These are phyloP conservation scores for Taiozyma sp. DNA, from an alignment of 1,139 yeast species.

Conservation along the genomic window DNA sequence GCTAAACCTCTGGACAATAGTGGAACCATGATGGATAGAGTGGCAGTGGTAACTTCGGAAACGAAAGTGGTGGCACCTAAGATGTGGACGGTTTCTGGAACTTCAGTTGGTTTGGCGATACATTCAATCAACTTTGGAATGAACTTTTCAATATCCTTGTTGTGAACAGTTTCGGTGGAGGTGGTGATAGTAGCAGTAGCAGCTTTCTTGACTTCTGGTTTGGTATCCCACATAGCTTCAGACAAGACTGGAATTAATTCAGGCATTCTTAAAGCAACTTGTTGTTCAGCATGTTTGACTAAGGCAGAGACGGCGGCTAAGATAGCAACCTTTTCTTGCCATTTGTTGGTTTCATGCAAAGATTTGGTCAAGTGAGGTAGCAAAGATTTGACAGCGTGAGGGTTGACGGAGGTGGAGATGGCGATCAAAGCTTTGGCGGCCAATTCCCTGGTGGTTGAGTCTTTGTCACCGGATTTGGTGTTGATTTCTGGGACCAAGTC, in stretches of 20 bases:
- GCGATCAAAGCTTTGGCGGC: conserved; percentile 75
- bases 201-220: conserved; percentile 94
- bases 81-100: conserved; percentile 97
- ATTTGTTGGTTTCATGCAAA: conserved; percentile 77
- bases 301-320: conserved; percentile 79
- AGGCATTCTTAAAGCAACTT: conserved; percentile 98
- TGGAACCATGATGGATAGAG: conserved; percentile 99
- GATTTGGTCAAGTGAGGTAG: conserved; percentile 75
- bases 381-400: conserved; percentile 87
- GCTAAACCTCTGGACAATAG: conserved; percentile 98
- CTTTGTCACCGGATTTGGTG: conserved; percentile 88
- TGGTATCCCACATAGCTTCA: conserved; percentile 99
- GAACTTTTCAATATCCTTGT: conserved; percentile 99
- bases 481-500: conserved; percentile 66
- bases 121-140: conserved; percentile 96
- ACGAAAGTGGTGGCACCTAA: conserved; percentile 99
- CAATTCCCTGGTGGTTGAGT: conserved; percentile 63
- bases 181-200: conserved; percentile 95
- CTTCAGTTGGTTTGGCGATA: conserved; percentile 95
- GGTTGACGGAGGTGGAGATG: conserved; percentile 79
- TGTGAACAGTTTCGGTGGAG: conserved; percentile 96
- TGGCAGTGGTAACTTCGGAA: conserved; percentile 99
- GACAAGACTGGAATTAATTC: conserved; percentile 97
- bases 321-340: conserved; percentile 97
- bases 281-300: conserved; percentile 93